Evolutionary conservation across 345 rosid genomes (phyloP).

Genomic region (Pistacia atlantica): DNA sequence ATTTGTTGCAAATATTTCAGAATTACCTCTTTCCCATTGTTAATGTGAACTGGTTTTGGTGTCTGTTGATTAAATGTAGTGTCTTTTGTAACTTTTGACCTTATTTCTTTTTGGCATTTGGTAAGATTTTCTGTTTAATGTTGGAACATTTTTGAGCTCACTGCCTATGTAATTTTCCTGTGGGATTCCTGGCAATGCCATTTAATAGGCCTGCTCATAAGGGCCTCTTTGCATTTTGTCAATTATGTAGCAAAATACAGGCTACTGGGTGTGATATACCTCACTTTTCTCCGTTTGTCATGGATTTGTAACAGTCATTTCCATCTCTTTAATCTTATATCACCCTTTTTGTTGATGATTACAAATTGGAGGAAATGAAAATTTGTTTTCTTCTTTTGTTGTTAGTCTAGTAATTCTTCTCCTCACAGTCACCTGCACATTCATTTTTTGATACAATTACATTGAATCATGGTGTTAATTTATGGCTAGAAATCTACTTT

Average conservation of each 20-base stretch:
- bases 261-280: not conserved
- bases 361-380: no score
- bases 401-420: constrained; percentile 1
- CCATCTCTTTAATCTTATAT: not conserved
- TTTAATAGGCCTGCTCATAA: constrained; percentile 1
- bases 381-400: not conserved
- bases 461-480: not conserved
- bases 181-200: not conserved
- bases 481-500: not conserved
- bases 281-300: not conserved
- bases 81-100: not conserved
- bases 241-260: not conserved
- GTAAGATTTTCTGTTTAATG: not conserved
- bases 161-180: not conserved
- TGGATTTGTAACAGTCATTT: not conserved
- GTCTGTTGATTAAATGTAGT: not conserved
- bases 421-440: not conserved
- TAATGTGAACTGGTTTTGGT: not conserved
- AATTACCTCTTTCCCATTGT: not conserved
- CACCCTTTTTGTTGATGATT: not conserved
- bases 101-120: not conserved
- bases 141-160: not conserved
- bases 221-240: not conserved
- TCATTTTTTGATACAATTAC: not conserved
- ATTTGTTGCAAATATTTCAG: not conserved